These are phyloP conservation scores for Amaranthus tricolor DNA, from an alignment of 179 eudicot species.

Conservation along the genomic window DNA sequence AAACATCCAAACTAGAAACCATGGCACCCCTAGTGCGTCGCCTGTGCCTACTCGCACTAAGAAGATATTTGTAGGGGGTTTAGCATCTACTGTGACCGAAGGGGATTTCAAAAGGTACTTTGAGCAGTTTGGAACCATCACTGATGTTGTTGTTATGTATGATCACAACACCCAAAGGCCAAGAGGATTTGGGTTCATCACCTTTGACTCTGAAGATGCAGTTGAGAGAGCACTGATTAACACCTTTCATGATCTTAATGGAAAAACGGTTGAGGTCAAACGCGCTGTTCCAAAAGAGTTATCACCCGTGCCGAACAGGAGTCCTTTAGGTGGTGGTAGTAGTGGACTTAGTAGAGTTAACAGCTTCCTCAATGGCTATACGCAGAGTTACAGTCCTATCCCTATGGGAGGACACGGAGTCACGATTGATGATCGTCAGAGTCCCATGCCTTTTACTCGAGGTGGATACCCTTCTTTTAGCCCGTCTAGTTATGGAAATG, in stretches of 20 bases:
- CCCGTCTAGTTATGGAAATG: slow-evolving; percentile 33
- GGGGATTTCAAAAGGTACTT: slow-evolving; percentile 51
- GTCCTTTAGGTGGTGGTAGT: slow-evolving; percentile 34
- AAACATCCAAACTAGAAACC: slow-evolving; percentile 31
- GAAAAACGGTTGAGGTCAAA: slow-evolving; percentile 57
- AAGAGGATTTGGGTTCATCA: slow-evolving; percentile 58
- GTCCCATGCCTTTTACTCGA: slow-evolving; percentile 37
- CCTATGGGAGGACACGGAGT: slow-evolving; percentile 39
- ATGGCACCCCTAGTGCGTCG: slow-evolving; percentile 38
- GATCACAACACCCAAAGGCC: slow-evolving; percentile 61
- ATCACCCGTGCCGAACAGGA: slow-evolving; percentile 41
- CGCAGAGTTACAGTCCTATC: slow-evolving; percentile 34
- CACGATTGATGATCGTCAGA: slow-evolving; percentile 39
- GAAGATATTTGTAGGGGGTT: slow-evolving; percentile 55
- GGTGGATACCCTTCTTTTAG: slow-evolving; percentile 39
- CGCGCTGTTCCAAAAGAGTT: slow-evolving; percentile 54
- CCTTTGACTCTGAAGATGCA: slow-evolving; percentile 52
- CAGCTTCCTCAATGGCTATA: slow-evolving; percentile 42
- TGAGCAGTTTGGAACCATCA: slow-evolving; percentile 48
- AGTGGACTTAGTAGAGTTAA: slow-evolving; percentile 37
- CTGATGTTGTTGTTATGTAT: slow-evolving; percentile 59
- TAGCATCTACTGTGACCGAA: slow-evolving; percentile 48
- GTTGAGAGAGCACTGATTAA: slow-evolving; percentile 43
- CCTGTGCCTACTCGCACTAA: slow-evolving; percentile 47
- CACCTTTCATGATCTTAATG: slow-evolving; percentile 47